Conservation (phyloP, 2,329 filamentous ascomycete genomes). For the Neonectria ditissima region DNA sequence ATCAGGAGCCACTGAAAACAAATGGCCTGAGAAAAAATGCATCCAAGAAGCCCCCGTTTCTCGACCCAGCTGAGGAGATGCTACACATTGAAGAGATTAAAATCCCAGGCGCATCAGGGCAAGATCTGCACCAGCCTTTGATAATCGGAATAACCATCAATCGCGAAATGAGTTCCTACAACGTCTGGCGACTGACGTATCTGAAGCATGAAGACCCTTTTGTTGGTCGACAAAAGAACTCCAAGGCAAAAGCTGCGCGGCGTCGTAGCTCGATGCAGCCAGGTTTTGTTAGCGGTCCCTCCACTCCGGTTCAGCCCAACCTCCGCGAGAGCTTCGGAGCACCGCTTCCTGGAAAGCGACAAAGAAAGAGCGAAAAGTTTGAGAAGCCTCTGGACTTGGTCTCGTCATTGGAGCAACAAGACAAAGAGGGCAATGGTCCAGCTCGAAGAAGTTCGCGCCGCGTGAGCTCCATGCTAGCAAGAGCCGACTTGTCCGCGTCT, state of each 20-base stretch:
- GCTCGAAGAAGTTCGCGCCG: constrained; percentile 75
- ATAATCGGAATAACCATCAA: constrained; percentile 86
- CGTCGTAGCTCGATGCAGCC: constrained; percentile 75
- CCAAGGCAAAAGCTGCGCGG: constrained; percentile 60
- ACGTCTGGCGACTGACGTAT: constrained; percentile 86
- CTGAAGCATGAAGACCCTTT: constrained; percentile 74
- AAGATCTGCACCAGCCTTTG: constrained; percentile 62
- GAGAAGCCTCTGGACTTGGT: constrained; percentile 72
- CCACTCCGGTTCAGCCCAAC: constrained; percentile 78
- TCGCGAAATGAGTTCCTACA: constrained; percentile 79
- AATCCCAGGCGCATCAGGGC: constrained; percentile 60
- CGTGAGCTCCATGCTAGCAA: constrained; percentile 90
- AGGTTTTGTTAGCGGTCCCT: constrained; percentile 77
- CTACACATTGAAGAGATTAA: constrained; percentile 80
- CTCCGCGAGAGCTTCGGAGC: constrained; percentile 83
- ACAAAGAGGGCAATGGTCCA: constrained; percentile 65
- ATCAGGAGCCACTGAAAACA: constrained; percentile 56
- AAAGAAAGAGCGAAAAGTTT: constrained; percentile 63
- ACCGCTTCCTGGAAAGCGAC: constrained; percentile 64
- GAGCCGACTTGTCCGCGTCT: constrained; percentile 86
- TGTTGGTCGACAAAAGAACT: constrained; percentile 59
- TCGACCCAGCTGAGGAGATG: constrained; percentile 84
- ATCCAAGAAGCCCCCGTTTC: constrained; percentile 62
- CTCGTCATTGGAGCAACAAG: constrained; percentile 75
- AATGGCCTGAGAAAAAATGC: constrained; percentile 48